Conservation (phyloP, 129 eudicot genomes). For the Mikania micrantha region DNA sequence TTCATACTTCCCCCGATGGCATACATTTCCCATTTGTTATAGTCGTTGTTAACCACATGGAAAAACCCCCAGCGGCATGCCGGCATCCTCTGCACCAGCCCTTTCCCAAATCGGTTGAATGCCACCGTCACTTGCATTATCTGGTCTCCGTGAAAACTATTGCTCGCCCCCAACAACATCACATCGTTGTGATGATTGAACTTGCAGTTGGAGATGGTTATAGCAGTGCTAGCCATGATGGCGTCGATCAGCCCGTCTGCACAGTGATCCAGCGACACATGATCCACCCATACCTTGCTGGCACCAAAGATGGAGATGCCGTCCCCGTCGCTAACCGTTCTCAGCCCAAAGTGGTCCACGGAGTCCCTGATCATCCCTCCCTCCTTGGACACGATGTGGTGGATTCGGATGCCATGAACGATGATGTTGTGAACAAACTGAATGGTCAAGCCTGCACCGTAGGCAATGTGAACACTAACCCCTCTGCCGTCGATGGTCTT, state of each 20-base stretch:
- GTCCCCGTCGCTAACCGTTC: slow-evolving; percentile 83
- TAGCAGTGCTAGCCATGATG: slow-evolving; percentile 57
- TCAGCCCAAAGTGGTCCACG: slow-evolving; percentile 36
- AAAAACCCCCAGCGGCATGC: slow-evolving; percentile 65
- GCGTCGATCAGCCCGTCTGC: slow-evolving; percentile 73
- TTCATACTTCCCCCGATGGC: slow-evolving; percentile 82
- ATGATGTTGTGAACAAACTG: slow-evolving; percentile 62
- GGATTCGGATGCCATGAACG: slow-evolving; percentile 54
- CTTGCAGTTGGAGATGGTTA: slow-evolving; percentile 74
- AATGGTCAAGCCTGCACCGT: slow-evolving; percentile 66
- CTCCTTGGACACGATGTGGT: slow-evolving; percentile 36
- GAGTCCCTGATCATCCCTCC: slow-evolving; percentile 72
- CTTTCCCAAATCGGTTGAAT: slow-evolving; percentile 71
- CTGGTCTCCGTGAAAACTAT: slow-evolving; percentile 33
- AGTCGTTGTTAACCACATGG: slow-evolving; percentile 87
- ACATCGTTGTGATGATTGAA: slow-evolving; percentile 65
- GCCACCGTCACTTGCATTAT: slow-evolving; percentile 82
- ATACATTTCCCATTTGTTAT: slow-evolving; percentile 72
- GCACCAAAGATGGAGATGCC: slow-evolving; percentile 59
- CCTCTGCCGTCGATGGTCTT: slow-evolving; percentile 84
- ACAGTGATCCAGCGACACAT: slow-evolving; percentile 41
- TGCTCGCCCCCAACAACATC: slow-evolving; percentile 66
- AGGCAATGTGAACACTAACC: slow-evolving; percentile 46
- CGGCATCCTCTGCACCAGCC: slow-evolving; percentile 77
- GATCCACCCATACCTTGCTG: slow-evolving; percentile 62